A percentile compares a stretch with the other conserved stretches of the same genome.
Conservation (phyloP, 1,284 basidiomycete species). For the Naganishia cerealis region DNA sequence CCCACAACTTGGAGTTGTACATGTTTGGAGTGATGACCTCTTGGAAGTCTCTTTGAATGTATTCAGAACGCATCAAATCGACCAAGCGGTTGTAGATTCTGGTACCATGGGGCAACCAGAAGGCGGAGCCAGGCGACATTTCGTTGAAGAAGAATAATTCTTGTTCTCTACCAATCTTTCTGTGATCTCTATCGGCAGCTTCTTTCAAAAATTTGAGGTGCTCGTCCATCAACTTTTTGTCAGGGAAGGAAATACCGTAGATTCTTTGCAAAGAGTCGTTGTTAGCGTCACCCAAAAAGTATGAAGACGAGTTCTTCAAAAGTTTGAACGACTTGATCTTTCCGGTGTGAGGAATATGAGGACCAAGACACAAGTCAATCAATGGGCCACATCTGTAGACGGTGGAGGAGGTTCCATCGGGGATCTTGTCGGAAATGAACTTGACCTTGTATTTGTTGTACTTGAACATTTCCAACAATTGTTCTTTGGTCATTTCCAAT, state of each 20-base stretch:
- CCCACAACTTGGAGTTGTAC: conserved; percentile 97
- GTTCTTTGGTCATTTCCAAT: conserved; percentile 87
- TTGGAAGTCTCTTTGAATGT: conserved; percentile 57
- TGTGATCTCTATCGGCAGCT: conserved; percentile 94
- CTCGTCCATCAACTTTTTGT: conserved; percentile 90
- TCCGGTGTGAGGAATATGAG: conserved; percentile 96
- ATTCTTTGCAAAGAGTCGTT: conserved; percentile 96
- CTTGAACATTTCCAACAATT: conserved; percentile 96
- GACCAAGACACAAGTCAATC: conserved; percentile 95
- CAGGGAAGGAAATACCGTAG: conserved; percentile 98
- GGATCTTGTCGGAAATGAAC: conserved; percentile 91
- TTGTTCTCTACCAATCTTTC: conserved; percentile 94
- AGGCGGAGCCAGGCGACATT: conserved; percentile 87
- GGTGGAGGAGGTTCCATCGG: conserved; percentile 94
- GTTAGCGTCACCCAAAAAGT: conserved; percentile 91
- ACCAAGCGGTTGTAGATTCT: conserved; percentile 94
- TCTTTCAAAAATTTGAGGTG: conserved; percentile 96
- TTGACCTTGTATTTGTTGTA: conserved; percentile 99
- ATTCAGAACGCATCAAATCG: conserved; percentile 73
- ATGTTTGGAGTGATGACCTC: conserved; percentile 96
- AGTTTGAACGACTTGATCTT: conserved; percentile 71
- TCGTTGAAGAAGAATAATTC: conserved; percentile 99
- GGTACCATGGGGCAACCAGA: conserved; percentile 96
- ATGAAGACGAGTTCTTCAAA: conserved; percentile 87
- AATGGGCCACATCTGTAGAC: conserved; percentile 99